Evolutionary conservation across 2,329 filamentous ascomycete genomes (phyloP), one percentile per base, ranked within the genome.

Genomic region (Blumeria graminis): DNA sequence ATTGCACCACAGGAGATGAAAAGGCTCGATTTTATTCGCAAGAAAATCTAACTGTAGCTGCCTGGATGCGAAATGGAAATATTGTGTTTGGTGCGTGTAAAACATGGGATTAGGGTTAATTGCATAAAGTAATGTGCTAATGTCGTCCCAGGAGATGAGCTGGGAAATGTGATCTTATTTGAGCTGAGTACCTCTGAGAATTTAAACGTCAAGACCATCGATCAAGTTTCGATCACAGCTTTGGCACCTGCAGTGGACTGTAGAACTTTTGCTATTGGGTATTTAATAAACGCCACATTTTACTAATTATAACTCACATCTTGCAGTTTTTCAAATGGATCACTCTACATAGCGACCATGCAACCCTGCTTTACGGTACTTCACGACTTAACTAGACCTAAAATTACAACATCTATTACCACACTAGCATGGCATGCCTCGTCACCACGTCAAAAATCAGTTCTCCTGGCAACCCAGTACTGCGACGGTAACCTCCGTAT

Each of bases 31-130:
- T 96, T 71, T 82, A 83, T 28, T 92, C 89, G 0, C 95, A 94
- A 65, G 87, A 94, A 65, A 79, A 85, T 61, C 76, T 96, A 60
- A 82, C 81, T 22, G 82, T 86, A 34, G 90, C 89, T 39, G 76
- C 85, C 11, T 98, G 92, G 87, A 95, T 98, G 89, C 78, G 83
- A 48, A 95, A 95, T 70, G 92, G 92, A 56, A 94, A 94, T 70
- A 82, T 98, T 62, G 90, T 87, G 39, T 96, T 96, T 73, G 92
- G 90, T 95, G 74, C 69, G 81, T 65, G 56, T 51, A 33, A 10
- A 56, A 56, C 38, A 38, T 39, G 6, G 16, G 7, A 36, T 36
- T 16, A 18, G 10, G 14, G 22, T 14, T 18, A 13, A 5, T 46
- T 14, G 1, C 18, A 9, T 41, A 14, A 35, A 57, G 58, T 22